Conservation (phyloP, 805 yeast genomes). For the Wickerhamomyces mucosus region DNA sequence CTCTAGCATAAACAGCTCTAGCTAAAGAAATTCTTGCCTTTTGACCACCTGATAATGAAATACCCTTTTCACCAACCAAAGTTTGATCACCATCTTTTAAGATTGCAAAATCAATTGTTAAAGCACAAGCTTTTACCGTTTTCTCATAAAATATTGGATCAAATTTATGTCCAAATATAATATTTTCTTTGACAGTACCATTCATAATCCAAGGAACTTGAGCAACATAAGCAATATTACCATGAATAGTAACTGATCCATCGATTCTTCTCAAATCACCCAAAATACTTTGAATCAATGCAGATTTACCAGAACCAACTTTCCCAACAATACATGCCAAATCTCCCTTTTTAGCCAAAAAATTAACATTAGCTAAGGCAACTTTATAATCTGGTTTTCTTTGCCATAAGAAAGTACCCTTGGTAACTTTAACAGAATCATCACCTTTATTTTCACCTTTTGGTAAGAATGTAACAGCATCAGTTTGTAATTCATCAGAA, state of each 20-base stretch:
- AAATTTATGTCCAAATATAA: slow-evolving; percentile 78
- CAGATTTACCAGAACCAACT: slow-evolving; percentile 88
- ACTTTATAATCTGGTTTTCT: slow-evolving; percentile 61
- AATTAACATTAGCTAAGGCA: slow-evolving; percentile 54
- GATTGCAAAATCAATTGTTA: slow-evolving; percentile 64
- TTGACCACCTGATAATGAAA: slow-evolving; percentile 94
- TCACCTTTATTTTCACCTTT: slow-evolving; percentile 52
- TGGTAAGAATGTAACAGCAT: slow-evolving; percentile 49
- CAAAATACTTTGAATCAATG: slow-evolving; percentile 65
- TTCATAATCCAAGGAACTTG: slow-evolving; percentile 98
- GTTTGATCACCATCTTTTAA: slow-evolving; percentile 88
- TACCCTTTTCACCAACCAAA: slow-evolving; percentile 95
- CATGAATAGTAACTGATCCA: slow-evolving; percentile 66
- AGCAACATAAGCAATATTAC: slow-evolving; percentile 80
- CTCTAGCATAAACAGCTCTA: slow-evolving; percentile 90
- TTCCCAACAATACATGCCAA: slow-evolving; percentile 79
- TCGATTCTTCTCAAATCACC: slow-evolving; percentile 75
- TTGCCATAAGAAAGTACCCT: slow-evolving; percentile 74
- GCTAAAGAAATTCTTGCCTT: slow-evolving; percentile 93
- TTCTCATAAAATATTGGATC: slow-evolving; percentile 74
- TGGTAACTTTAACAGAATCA: slow-evolving; percentile 47
- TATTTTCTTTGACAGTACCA: slow-evolving; percentile 85
- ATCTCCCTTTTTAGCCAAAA: slow-evolving; percentile 63
- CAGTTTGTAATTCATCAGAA: slow-evolving; percentile 74
- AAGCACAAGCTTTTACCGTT: slow-evolving; percentile 84